Evolutionary conservation across 129 eudicot species (phyloP).

Genomic region (Saposhnikovia divaricata): DNA sequence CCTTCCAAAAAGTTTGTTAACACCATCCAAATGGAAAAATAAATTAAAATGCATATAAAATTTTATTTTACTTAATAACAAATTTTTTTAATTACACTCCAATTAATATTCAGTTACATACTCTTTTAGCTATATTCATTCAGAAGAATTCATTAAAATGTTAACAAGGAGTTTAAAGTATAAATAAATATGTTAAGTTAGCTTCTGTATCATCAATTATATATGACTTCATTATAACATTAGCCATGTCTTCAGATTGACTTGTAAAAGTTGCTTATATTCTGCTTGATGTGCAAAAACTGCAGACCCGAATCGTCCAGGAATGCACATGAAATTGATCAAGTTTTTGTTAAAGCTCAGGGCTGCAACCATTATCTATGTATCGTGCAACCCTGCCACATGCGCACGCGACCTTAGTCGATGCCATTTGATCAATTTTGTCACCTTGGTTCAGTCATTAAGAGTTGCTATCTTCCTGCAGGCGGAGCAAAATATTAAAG

Average conservation of each 20-base stretch:
- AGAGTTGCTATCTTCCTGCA: conserved; percentile 23
- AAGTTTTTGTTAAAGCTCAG: conserved; percentile 62
- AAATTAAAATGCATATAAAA: too few relatives aligned
- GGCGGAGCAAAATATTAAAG: conserved; percentile 56
- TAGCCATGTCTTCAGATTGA: background rate
- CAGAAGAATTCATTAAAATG: too few relatives aligned
- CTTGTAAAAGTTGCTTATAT: background rate
- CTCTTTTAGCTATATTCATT: too few relatives aligned
- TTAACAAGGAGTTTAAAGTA: too few relatives aligned
- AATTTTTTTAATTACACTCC: too few relatives aligned
- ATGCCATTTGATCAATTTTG: background rate
- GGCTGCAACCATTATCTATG: conserved; percentile 62
- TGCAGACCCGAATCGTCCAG: conserved; percentile 96
- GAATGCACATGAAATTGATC: conserved; percentile 90
- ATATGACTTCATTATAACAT: background rate
- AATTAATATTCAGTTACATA: too few relatives aligned
- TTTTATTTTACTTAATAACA: too few relatives aligned
- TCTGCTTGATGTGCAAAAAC: background rate
- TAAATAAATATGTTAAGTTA: too few relatives aligned
- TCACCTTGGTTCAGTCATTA: conserved; percentile 8
- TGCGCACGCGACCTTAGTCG: conserved; percentile 91
- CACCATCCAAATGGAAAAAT: too few relatives aligned
- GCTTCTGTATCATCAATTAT: background rate
- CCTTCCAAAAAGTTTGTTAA: too few relatives aligned
- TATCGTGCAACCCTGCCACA: conserved; percentile 97